These are phyloP conservation scores for Aspergillus homomorphus DNA, from an alignment of 495 filamentous ascomycete genomes.

Conservation along the genomic window DNA sequence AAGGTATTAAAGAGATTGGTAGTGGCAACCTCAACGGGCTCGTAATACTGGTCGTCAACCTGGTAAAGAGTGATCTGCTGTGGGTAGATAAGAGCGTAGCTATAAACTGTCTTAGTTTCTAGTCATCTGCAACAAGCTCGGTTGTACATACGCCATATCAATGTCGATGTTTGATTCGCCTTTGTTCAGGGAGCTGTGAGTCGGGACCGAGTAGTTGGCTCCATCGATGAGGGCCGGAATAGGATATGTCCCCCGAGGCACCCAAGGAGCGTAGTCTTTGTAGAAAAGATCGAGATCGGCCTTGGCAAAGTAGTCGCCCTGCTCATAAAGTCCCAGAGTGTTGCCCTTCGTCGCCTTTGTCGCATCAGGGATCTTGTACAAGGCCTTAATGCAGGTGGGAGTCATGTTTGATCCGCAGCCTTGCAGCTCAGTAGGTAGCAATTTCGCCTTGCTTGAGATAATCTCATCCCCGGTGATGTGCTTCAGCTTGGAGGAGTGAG, in stretches of 20 bases:
- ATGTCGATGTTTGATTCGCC: slow-evolving; percentile 53
- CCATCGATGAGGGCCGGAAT: slow-evolving; percentile 45
- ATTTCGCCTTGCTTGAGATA: slow-evolving; percentile 14
- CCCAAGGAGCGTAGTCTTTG: slow-evolving; percentile 25
- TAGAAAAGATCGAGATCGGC: slow-evolving; percentile 61
- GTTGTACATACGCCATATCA: slow-evolving; percentile 40
- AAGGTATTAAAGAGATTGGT: slow-evolving; percentile 45
- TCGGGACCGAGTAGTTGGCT: slow-evolving; percentile 24
- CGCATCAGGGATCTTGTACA: slow-evolving; percentile 42
- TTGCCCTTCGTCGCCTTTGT: slow-evolving; percentile 37
- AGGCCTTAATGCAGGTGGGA: slow-evolving; percentile 33
- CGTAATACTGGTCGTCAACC: slow-evolving; percentile 52
- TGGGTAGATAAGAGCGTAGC: slow-evolving; percentile 47
- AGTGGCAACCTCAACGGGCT: slow-evolving; percentile 23
- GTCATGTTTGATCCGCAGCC: slow-evolving; percentile 25
- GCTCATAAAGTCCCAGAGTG: slow-evolving; percentile 45
- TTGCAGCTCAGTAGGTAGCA: slow-evolving; percentile 17
- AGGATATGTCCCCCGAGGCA: slow-evolving; percentile 38
- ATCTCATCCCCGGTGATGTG: slow-evolving; percentile 36
- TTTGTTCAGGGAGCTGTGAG: slow-evolving; percentile 22
- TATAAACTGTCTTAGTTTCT: neutral
- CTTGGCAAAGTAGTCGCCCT: slow-evolving; percentile 46
- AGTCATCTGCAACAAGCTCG: neutral
- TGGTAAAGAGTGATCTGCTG: slow-evolving; percentile 60
- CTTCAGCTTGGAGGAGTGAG: slow-evolving; percentile 23